phyloP scores from a whole-genome alignment of 257 asterid species.

The Lycium ferocissimum region DNA sequence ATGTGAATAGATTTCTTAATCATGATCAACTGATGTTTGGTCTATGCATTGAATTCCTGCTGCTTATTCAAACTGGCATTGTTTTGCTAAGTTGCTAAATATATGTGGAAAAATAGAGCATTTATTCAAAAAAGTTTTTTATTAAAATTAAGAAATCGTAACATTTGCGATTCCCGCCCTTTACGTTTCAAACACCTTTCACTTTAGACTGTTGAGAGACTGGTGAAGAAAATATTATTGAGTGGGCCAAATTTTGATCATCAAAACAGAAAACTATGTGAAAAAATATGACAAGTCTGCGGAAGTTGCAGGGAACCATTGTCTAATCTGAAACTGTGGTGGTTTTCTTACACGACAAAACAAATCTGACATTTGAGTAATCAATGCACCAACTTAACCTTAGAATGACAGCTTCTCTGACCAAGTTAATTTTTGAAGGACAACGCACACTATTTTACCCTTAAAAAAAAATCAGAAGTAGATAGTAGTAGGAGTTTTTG shows the following conservation, averaged over 20 bases:
- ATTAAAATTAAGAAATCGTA: neutral
- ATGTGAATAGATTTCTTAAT: neutral
- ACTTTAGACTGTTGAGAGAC: neutral
- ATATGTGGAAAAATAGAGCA: neutral
- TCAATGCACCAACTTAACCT: neutral
- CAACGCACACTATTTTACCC: neutral
- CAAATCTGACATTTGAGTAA: constrained; percentile 19
- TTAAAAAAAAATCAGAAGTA: too few species aligned
- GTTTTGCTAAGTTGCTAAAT: neutral
- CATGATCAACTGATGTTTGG: neutral
- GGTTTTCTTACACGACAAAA: constrained; percentile 32
- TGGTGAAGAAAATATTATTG: neutral
- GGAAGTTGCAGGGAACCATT: neutral
- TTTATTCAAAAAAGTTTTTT: neutral
- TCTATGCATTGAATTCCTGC: neutral
- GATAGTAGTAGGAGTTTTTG: too few species aligned
- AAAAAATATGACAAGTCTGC: constrained; percentile 22
- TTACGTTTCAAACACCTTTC: neutral
- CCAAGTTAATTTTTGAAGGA: neutral
- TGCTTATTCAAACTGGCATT: neutral
- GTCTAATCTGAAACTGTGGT: constrained; percentile 28
- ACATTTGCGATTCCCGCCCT: neutral
- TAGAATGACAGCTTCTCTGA: neutral
- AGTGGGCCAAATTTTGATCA: neutral
- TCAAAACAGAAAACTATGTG: constrained; percentile 29